Conservation (phyloP, 768 basidiomycete species). For the Trichaptum fuscoviolaceum region DNA sequence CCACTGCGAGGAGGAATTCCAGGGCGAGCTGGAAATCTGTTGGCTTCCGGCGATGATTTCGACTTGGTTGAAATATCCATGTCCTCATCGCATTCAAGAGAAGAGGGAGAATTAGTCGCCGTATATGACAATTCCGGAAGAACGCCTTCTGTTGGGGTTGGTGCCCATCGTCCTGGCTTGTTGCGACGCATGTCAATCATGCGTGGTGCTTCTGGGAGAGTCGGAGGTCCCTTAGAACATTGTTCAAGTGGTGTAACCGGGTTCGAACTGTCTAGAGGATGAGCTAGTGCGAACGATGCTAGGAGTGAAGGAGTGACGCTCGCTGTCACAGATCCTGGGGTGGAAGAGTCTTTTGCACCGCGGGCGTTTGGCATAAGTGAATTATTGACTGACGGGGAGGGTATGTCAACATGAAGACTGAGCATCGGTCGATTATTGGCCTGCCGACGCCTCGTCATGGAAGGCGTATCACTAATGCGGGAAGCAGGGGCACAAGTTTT, state of each 20-base stretch:
- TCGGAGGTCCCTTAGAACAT: not conserved
- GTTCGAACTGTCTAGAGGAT: not conserved
- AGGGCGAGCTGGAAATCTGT: not conserved
- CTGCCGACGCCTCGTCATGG: conserved; percentile 2
- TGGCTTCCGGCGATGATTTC: not conserved
- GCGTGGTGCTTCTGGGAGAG: not conserved
- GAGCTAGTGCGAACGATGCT: not conserved
- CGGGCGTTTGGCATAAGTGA: not conserved
- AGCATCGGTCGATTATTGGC: conserved; percentile 3
- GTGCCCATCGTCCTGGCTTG: not conserved
- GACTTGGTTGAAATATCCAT: not conserved
- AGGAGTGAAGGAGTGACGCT: not conserved
- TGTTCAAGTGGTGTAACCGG: conserved; percentile 1
- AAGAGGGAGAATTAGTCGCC: not conserved
- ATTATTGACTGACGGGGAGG: not conserved
- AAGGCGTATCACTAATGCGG: not conserved
- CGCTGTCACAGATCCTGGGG: not conserved
- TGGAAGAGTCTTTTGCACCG: not conserved
- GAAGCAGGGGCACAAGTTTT: not conserved
- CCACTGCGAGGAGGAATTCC: not conserved
- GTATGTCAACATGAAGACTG: conserved; percentile 3
- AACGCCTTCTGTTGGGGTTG: conserved; percentile 4
- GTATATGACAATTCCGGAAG: not conserved
- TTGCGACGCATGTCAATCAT: conserved; percentile 2
- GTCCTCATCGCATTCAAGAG: not conserved